These are phyloP conservation scores for Chlorella variabilis DNA, from an alignment of 163 green algal genomes.

Conservation along the genomic window DNA sequence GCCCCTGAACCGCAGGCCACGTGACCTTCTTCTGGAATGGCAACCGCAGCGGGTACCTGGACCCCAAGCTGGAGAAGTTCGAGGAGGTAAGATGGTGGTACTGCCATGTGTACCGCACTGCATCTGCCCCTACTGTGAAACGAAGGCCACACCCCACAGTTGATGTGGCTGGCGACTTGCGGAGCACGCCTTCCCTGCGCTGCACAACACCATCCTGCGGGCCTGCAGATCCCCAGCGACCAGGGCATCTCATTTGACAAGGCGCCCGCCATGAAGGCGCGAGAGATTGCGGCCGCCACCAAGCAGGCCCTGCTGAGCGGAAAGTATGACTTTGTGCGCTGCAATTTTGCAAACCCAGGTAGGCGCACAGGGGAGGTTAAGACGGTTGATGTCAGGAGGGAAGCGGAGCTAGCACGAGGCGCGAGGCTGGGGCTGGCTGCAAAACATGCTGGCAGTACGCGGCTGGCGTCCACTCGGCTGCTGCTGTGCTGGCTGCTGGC, in stretches of 20 bases:
- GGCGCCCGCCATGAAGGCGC: constrained; percentile 94
- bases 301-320: constrained; percentile 82
- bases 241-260: constrained; percentile 91
- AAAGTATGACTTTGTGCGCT: constrained; percentile 79
- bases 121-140: too few species aligned
- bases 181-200: too few species aligned
- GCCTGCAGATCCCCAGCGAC: constrained; percentile 67
- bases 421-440: too few species aligned
- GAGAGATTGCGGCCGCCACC: constrained; percentile 54
- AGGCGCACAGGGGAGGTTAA: too few species aligned
- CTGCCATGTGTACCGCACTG: not conserved
- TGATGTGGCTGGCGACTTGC: too few species aligned
- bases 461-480: too few species aligned
- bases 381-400: too few species aligned
- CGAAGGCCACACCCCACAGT: too few species aligned
- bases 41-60: constrained; percentile 95
- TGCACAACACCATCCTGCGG: too few species aligned
- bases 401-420: too few species aligned
- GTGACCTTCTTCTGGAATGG: constrained; percentile 98
- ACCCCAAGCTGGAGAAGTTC: constrained; percentile 93
- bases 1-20: constrained; percentile 49
- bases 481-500: too few species aligned
- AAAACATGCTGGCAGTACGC: too few species aligned
- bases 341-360: constrained; percentile 93
- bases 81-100: constrained; percentile 78